Evolutionary conservation across 2,329 filamentous ascomycete genomes (phyloP).

Genomic region (Ophiostoma fasciatum): DNA sequence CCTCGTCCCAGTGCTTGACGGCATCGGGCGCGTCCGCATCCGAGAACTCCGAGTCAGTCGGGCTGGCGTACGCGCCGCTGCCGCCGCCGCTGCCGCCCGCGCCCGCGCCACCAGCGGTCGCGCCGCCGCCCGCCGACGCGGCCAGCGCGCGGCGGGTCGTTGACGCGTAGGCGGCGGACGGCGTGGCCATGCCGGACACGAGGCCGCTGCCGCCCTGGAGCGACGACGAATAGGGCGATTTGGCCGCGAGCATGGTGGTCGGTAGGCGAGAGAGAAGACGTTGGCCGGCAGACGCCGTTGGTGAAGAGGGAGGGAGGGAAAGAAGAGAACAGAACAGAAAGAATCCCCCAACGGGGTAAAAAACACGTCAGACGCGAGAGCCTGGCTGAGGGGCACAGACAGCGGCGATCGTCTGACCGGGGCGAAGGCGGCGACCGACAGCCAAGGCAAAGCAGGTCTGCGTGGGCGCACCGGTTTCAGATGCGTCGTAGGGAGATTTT

Average conservation of each 20-base stretch:
- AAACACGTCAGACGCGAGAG: slow-evolving; percentile 5
- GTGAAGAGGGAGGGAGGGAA: neutral
- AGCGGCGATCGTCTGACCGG: slow-evolving; percentile 3
- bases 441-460: slow-evolving; percentile 5
- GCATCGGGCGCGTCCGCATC: slow-evolving; percentile 64
- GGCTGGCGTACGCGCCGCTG: slow-evolving; percentile 55
- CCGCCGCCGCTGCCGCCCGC: too few species aligned
- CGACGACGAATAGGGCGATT: slow-evolving; percentile 51
- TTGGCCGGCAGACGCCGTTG: too few species aligned
- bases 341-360: too few species aligned
- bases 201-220: slow-evolving; percentile 29
- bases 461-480: slow-evolving; percentile 10
- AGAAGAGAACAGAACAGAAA: neutral
- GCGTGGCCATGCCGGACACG: slow-evolving; percentile 26
- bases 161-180: slow-evolving; percentile 32
- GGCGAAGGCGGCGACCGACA: too few species aligned
- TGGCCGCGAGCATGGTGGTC: slow-evolving; percentile 61
- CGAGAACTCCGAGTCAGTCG: slow-evolving; percentile 86
- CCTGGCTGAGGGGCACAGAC: slow-evolving; percentile 6
- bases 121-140: slow-evolving; percentile 29
- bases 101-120: too few species aligned
- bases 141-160: slow-evolving; percentile 36
- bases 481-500: too few species aligned
- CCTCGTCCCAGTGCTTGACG: slow-evolving; percentile 79
- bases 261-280: neutral